Percentiles rank a stretch among this genome's conserved stretches.
These are phyloP conservation scores for Pythium volutum DNA, from an alignment of 352 stramenopile genomes.

Conservation along the genomic window DNA sequence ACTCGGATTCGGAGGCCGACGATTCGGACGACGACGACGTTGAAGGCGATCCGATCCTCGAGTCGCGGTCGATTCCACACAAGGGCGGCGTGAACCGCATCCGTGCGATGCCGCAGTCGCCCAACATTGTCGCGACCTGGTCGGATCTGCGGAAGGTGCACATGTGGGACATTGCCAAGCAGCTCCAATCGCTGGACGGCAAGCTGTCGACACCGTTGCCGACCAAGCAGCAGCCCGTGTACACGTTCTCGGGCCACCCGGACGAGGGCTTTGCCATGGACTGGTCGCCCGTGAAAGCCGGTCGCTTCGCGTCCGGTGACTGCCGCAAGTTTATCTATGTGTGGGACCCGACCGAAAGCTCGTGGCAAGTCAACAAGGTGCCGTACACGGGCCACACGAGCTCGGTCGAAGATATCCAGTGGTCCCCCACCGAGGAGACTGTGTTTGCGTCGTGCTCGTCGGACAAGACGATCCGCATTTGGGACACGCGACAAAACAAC, in stretches of 20 bases:
- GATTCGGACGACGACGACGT: slow-evolving; percentile 88
- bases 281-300: slow-evolving; percentile 91
- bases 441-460: slow-evolving; percentile 96
- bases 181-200: slow-evolving; percentile 86
- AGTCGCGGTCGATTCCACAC: slow-evolving; percentile 95
- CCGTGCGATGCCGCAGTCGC: slow-evolving; percentile 92
- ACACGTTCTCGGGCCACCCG: slow-evolving; percentile 94
- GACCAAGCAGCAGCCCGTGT: slow-evolving; percentile 71
- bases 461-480: slow-evolving; percentile 95
- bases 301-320: slow-evolving; percentile 94
- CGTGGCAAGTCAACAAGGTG: slow-evolving; percentile 86
- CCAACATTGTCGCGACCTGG: slow-evolving; percentile 97
- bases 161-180: slow-evolving; percentile 94
- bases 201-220: slow-evolving; percentile 56
- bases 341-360: slow-evolving; percentile 79
- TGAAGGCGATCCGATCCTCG: slow-evolving; percentile 95
- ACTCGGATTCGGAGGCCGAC: slow-evolving; percentile 69
- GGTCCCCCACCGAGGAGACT: slow-evolving; percentile 95
- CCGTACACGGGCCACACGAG: slow-evolving; percentile 90
- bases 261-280: slow-evolving; percentile 98
- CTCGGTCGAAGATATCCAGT: slow-evolving; percentile 98
- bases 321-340: slow-evolving; percentile 97
- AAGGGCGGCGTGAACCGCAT: slow-evolving; percentile 95
- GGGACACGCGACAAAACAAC: slow-evolving; percentile 94
- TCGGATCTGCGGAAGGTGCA: slow-evolving; percentile 95